phyloP scores from a whole-genome alignment of 169 alveolate species.

The Miamiensis avidus region DNA sequence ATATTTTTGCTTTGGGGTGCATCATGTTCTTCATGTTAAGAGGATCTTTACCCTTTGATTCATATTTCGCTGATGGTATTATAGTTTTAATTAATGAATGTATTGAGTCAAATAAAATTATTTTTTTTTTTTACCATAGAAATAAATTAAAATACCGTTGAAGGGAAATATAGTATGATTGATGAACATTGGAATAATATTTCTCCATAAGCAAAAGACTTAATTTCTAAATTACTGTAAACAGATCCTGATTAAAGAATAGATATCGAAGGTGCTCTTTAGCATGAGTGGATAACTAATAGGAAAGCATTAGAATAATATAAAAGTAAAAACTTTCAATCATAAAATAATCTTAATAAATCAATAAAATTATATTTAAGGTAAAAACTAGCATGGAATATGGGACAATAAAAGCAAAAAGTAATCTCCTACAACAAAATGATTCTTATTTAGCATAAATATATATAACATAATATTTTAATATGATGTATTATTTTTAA shows the following conservation, averaged over 20 bases:
- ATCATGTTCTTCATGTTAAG: conserved; percentile 19
- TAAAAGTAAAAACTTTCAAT: neutral
- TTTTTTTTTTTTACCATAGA: conserved; percentile 62
- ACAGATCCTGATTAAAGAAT: conserved; percentile 50
- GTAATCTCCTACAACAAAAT: neutral
- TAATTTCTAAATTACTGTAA: conserved; percentile 53
- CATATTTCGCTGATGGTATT: conserved; percentile 65
- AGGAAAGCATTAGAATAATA: neutral
- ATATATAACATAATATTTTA: too few species aligned
- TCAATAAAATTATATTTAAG: neutral
- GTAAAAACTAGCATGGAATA: neutral
- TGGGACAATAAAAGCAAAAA: neutral
- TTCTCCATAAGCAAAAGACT: conserved; percentile 68
- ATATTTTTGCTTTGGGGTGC: conserved; percentile 23
- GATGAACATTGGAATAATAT: conserved; percentile 48
- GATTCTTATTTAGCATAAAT: too few species aligned
- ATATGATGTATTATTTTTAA: too few species aligned
- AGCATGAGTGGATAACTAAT: conserved; percentile 57
- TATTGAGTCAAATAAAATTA: conserved; percentile 68
- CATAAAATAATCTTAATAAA: too few species aligned
- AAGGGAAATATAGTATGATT: conserved; percentile 40
- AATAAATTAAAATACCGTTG: conserved; percentile 43
- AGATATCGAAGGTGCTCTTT: conserved; percentile 56
- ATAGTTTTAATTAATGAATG: conserved; percentile 73
- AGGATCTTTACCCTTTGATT: conserved; percentile 55